A percentile compares a stretch with the other conserved stretches of the same genome.
Conservation (phyloP, 768 basidiomycete genomes). For the Suillus fuscotomentosus region DNA sequence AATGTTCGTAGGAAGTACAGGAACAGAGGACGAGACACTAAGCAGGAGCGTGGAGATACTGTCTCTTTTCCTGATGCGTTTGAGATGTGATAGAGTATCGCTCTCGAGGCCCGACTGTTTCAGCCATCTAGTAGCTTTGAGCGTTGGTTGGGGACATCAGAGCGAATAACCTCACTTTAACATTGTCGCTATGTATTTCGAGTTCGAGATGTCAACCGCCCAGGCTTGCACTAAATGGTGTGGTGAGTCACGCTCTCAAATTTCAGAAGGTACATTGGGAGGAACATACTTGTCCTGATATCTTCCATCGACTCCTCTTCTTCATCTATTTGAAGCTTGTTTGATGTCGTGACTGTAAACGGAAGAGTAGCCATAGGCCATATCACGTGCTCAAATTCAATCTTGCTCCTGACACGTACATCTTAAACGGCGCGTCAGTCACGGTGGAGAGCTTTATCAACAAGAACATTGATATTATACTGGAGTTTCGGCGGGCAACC, state of each 20-base stretch:
- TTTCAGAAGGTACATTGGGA: neutral
- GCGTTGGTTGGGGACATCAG: neutral
- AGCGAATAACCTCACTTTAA: constrained; percentile 47
- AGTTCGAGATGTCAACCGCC: constrained; percentile 73
- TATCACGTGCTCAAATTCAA: constrained; percentile 8
- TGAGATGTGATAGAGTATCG: constrained; percentile 67
- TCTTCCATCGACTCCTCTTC: constrained; percentile 60
- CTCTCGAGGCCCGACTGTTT: constrained; percentile 60
- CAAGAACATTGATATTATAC: neutral
- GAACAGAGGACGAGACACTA: constrained; percentile 37
- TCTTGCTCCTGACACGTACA: neutral
- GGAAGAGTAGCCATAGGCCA: constrained; percentile 16
- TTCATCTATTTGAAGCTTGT: constrained; percentile 51
- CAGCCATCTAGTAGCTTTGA: constrained; percentile 54
- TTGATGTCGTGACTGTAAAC: constrained; percentile 11
- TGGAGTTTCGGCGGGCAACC: constrained; percentile 2
- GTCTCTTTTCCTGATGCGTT: constrained; percentile 64
- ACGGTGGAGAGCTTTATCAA: neutral
- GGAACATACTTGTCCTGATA: constrained; percentile 38
- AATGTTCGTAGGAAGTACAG: constrained; percentile 48
- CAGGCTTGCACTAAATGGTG: constrained; percentile 60
- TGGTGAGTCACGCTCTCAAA: constrained; percentile 2
- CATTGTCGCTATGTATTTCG: constrained; percentile 54
- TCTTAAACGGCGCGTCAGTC: neutral
- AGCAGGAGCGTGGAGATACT: constrained; percentile 56